Conservation (phyloP, 2,329 filamentous ascomycete genomes). For the Ilyonectria mors-panacis region DNA sequence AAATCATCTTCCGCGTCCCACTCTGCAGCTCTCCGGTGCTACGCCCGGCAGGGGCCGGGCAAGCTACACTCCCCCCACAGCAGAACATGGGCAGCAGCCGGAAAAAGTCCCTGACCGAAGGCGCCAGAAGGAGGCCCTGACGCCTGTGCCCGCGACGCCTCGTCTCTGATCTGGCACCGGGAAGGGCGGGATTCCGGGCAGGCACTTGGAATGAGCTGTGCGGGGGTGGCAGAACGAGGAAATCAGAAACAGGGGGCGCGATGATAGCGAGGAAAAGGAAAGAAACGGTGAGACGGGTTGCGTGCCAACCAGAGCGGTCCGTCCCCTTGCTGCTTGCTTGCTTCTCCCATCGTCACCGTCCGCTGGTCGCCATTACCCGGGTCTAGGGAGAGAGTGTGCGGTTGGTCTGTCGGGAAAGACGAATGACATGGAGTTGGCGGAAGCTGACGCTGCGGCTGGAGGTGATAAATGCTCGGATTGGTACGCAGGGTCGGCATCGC, state of each 20-base stretch:
- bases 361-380: constrained; percentile 2
- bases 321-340: constrained; percentile 13
- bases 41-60: constrained; percentile 25
- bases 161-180: constrained; percentile 34
- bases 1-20: constrained; percentile 36
- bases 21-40: constrained; percentile 23
- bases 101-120: constrained; percentile 14
- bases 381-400: background rate
- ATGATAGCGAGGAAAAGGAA: constrained; percentile 13
- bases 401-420: background rate
- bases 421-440: constrained; percentile 20
- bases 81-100: constrained; percentile 11
- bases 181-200: constrained; percentile 28
- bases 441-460: constrained; percentile 18
- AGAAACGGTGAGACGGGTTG: constrained; percentile 31
- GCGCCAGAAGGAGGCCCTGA: constrained; percentile 18
- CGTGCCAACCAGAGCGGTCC: constrained; percentile 23
- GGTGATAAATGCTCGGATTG: constrained; percentile 25
- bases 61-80: constrained; percentile 5
- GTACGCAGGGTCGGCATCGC: constrained; percentile 4
- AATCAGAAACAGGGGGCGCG: constrained; percentile 25
- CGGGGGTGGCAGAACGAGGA: constrained; percentile 15
- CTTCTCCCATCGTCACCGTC: constrained; percentile 8
- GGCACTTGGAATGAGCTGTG: constrained; percentile 22
- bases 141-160: constrained; percentile 10